These are phyloP conservation scores for Aspergillus pseudonomiae DNA, from an alignment of 2,329 filamentous ascomycete genomes.

Conservation along the genomic window DNA sequence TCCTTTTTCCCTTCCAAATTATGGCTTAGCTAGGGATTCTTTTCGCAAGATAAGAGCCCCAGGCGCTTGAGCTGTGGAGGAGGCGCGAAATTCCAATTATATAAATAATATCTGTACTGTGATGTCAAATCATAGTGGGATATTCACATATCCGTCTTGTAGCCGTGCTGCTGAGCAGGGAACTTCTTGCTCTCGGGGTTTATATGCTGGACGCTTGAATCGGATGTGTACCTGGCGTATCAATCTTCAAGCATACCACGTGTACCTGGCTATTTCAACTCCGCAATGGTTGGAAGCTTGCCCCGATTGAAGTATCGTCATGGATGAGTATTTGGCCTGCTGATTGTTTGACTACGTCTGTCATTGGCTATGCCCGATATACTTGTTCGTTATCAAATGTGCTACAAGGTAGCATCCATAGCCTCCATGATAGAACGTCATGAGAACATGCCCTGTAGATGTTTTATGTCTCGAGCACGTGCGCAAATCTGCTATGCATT, in stretches of 20 bases:
- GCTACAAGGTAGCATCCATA: too few relatives aligned
- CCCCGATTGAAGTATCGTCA: not conserved
- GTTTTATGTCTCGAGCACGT: not conserved
- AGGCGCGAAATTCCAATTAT: slow-evolving; percentile 45
- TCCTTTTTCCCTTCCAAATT: slow-evolving; percentile 49
- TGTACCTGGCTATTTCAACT: not conserved
- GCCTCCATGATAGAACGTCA: too few relatives aligned
- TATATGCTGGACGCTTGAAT: not conserved
- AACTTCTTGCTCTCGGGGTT: not conserved
- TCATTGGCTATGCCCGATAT: not conserved
- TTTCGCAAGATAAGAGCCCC: slow-evolving; percentile 37
- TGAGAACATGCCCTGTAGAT: not conserved
- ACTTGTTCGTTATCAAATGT: not conserved
- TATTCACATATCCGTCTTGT: not conserved
- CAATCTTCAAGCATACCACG: not conserved
- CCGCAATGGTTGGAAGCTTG: not conserved
- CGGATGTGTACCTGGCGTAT: not conserved
- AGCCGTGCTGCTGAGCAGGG: not conserved
- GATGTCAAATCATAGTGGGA: not conserved
- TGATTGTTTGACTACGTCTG: not conserved
- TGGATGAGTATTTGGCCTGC: not conserved
- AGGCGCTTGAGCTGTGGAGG: slow-evolving; percentile 53
- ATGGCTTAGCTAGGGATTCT: slow-evolving; percentile 50
- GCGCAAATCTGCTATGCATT: not conserved
- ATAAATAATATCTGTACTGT: not conserved